These are phyloP conservation scores for Magnaporthiopsis rhizophila DNA, from an alignment of 2,329 filamentous ascomycete species.

Conservation along the genomic window DNA sequence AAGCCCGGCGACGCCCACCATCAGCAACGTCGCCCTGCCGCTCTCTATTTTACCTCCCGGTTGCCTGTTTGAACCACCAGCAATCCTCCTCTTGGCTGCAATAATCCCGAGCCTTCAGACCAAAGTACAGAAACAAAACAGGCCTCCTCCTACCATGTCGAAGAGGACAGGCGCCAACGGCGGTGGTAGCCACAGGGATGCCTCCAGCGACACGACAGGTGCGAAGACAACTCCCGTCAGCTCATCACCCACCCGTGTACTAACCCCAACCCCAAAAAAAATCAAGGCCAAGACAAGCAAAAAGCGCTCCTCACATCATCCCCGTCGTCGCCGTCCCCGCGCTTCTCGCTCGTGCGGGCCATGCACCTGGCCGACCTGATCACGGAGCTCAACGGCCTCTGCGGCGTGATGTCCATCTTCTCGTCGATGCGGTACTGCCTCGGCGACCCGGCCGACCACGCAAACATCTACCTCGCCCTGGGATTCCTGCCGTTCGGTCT, in stretches of 20 bases:
- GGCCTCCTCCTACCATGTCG: slow-evolving; percentile 11
- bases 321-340: slow-evolving; percentile 46
- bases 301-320: slow-evolving; percentile 54
- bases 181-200: slow-evolving; percentile 3
- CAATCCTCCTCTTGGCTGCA: neutral
- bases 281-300: slow-evolving; percentile 56
- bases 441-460: slow-evolving; percentile 54
- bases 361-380: slow-evolving; percentile 79
- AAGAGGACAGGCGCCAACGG: slow-evolving; percentile 14
- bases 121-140: neutral
- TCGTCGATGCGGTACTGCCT: slow-evolving; percentile 91
- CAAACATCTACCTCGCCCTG: slow-evolving; percentile 74
- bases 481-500: slow-evolving; percentile 84
- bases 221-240: neutral
- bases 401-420: slow-evolving; percentile 91
- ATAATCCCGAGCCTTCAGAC: neutral
- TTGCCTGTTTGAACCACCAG: neutral
- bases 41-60: neutral
- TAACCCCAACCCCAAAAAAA: neutral
- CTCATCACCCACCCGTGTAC: neutral
- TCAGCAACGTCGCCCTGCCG: neutral
- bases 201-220: slow-evolving; percentile 5
- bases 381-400: slow-evolving; percentile 76
- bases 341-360: slow-evolving; percentile 62
- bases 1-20: neutral